phyloP scores from a whole-genome alignment of 2,329 filamentous ascomycete genomes.

The Nemania diffusa region DNA sequence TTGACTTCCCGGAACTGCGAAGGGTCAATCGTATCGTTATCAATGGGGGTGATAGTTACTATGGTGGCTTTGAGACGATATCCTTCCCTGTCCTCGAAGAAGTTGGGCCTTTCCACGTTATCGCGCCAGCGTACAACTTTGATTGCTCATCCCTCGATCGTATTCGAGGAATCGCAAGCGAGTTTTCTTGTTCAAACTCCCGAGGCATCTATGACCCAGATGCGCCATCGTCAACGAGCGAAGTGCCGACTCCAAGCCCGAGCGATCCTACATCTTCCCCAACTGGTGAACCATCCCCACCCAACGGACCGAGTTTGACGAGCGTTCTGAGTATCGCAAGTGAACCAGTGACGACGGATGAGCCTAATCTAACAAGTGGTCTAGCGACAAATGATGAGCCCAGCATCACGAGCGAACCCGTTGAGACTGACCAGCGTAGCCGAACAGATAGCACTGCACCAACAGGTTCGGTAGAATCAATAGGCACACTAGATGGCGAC shows the following conservation, averaged over 20 bases:
- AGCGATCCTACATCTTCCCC: not conserved
- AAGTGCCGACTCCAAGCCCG: not conserved
- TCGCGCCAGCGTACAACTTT: not conserved
- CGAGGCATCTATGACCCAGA: not conserved
- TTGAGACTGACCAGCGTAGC: not conserved
- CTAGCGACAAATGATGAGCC: not conserved
- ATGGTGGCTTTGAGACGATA: slow-evolving; percentile 14
- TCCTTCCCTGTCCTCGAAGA: slow-evolving; percentile 19
- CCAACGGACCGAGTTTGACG: not conserved
- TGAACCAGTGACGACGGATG: not conserved
- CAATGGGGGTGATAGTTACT: not conserved
- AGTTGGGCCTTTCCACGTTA: slow-evolving; percentile 11
- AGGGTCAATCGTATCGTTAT: slow-evolving; percentile 10
- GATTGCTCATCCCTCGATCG: slow-evolving; percentile 20
- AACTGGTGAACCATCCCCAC: slow-evolving; percentile 3
- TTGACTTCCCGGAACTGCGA: slow-evolving; percentile 15
- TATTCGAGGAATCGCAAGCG: slow-evolving; percentile 15
- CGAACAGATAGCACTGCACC: not conserved
- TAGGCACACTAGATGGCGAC: not conserved
- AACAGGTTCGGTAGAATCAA: not conserved
- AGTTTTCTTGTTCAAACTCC: slow-evolving; percentile 15
- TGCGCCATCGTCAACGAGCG: slow-evolving; percentile 2
- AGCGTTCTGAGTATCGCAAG: not conserved
- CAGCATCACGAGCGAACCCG: not conserved
- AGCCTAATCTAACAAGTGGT: not conserved